Evolutionary conservation across 2,329 filamentous ascomycete genomes (phyloP), one percentile per base, ranked within the genome.

Genomic region (Fusarium sp.): DNA sequence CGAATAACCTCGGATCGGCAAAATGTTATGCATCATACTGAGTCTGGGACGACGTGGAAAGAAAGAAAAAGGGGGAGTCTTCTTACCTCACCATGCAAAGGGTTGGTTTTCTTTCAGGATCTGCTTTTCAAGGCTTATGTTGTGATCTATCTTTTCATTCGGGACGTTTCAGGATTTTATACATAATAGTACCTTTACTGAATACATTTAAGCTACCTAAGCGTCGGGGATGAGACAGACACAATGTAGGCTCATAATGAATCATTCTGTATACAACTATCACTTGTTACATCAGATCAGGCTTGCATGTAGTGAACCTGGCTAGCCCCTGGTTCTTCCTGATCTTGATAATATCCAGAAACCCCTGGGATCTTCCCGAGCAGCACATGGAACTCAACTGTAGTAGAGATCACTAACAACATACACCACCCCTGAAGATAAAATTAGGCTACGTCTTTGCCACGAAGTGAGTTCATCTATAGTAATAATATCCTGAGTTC

Each of bases 11-110:
- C 60, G 43, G 60, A 38, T 63, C 60, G 59, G 60, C 60, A 63
- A 63, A 63, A 63, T 64, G n/a, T 32, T 63, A 7, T 63, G 9
- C 60, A 63, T 63, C 60, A 63, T 50, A 4, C 12, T 14, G 17
- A 46, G 12, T 20, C 7, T 3, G 2, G 6, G 12, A 26, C 6
- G 2, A 10, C 5, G 7, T 12, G 26, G 26, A 36, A 9, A n/a
- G 19, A 19, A 3, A 19, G 4, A 7, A 9, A 8, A 4, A n/a
- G 1, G 5, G 6, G 3, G 0, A 6, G 7, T 0, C 7, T 12
- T n/a, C n/a, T 11, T 36, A 51, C 58, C 34, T 7, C 19, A 12
- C 0, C 5, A 8, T 10, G 2, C 4, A 7, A 32, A 32, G 7
- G 4, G 4, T 10, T 10, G 1, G 34, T 11, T 10, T n/a, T 8